Percentiles rank a stretch among this genome's conserved stretches.
phyloP scores from a whole-genome alignment of 2,329 filamentous ascomycete genomes.

The Leptographium lundbergii region DNA sequence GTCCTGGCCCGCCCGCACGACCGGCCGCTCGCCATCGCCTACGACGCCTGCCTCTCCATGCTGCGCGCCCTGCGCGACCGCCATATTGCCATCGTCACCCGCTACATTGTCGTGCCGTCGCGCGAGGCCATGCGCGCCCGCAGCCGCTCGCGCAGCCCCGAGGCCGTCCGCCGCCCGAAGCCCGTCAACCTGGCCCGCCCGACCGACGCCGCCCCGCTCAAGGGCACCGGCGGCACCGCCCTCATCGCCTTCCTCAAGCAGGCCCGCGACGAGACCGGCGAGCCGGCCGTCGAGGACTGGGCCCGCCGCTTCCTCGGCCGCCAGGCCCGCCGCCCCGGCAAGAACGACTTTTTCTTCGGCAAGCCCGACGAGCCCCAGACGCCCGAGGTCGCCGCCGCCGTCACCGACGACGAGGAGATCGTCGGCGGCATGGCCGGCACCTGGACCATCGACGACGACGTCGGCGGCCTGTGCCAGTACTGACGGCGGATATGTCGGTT shows the following conservation, averaged over 20 bases:
- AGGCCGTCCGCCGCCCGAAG: slow-evolving; percentile 18
- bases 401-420: slow-evolving; percentile 20
- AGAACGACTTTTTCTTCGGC: slow-evolving; percentile 44
- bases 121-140: slow-evolving; percentile 53
- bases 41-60: slow-evolving; percentile 76
- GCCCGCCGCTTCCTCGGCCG: slow-evolving; percentile 44
- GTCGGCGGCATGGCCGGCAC: slow-evolving; percentile 63
- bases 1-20: slow-evolving; percentile 48
- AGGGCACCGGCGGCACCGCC: slow-evolving; percentile 85
- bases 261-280: slow-evolving; percentile 87
- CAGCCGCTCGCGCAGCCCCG: slow-evolving; percentile 45
- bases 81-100: slow-evolving; percentile 90
- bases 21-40: slow-evolving; percentile 60
- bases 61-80: slow-evolving; percentile 66
- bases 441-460: slow-evolving; percentile 79
- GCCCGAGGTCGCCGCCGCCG: slow-evolving; percentile 19
- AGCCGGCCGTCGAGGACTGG: slow-evolving; percentile 67
- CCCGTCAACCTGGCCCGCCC: slow-evolving; percentile 9
- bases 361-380: slow-evolving; percentile 30
- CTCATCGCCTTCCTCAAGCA: slow-evolving; percentile 95
- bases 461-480: slow-evolving; percentile 50
- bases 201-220: slow-evolving; percentile 41
- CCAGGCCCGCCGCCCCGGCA: slow-evolving; percentile 33
- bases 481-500: slow-evolving; percentile 15
- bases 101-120: slow-evolving; percentile 87